Evolutionary conservation across 805 yeast species (phyloP).

Genomic region (Ogataea sp.): DNA sequence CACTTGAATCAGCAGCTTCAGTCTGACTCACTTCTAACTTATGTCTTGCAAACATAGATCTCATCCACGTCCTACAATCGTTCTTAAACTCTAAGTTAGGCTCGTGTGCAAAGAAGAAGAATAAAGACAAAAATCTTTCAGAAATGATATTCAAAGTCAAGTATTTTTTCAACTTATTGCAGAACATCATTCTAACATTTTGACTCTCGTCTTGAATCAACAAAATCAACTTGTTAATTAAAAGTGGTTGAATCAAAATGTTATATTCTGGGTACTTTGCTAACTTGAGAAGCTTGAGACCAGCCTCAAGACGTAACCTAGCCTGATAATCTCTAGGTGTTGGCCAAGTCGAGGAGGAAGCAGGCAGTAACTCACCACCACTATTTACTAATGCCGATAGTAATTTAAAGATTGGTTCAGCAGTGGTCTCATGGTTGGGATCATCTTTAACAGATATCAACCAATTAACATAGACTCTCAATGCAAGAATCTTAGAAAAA

Average conservation of each 20-base stretch:
- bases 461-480: constrained; percentile 54
- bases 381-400: constrained; percentile 59
- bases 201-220: constrained; percentile 61
- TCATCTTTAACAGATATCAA: constrained; percentile 33
- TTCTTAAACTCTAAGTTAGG: constrained; percentile 44
- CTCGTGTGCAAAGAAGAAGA: constrained; percentile 73
- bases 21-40: not conserved
- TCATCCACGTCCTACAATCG: constrained; percentile 62
- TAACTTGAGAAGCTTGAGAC: constrained; percentile 52
- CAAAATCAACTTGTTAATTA: constrained; percentile 44
- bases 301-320: constrained; percentile 61
- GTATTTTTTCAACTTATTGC: constrained; percentile 40
- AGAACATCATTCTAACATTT: constrained; percentile 46
- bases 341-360: constrained; percentile 35
- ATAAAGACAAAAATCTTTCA: constrained; percentile 55
- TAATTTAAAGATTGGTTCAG: constrained; percentile 60
- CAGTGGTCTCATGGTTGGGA: constrained; percentile 32
- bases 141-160: constrained; percentile 48
- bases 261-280: constrained; percentile 49
- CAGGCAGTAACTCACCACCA: constrained; percentile 66
- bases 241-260: constrained; percentile 40
- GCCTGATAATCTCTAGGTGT: constrained; percentile 60
- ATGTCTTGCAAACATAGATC: constrained; percentile 41
- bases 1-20: constrained; percentile 14
- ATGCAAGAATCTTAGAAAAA: constrained; percentile 26